Conservation (phyloP, 345 rosid genomes). For the Barbarea vulgaris region DNA sequence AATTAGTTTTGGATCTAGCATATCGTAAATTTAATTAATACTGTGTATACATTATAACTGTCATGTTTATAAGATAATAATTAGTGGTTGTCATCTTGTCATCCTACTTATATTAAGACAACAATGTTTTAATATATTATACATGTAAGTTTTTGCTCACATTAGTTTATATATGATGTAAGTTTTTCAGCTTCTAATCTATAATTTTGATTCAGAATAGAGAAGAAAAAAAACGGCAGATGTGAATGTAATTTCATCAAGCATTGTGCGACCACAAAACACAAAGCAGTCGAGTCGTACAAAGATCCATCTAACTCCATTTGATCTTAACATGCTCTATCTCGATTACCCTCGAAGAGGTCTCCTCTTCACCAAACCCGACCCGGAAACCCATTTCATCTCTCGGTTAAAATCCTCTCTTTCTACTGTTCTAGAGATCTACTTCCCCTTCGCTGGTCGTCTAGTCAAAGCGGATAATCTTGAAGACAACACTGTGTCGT, state of each 20-base stretch:
- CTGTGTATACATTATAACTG: too few species aligned
- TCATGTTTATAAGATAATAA: too few species aligned
- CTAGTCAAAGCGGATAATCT: conserved; percentile 11
- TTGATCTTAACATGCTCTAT: not conserved
- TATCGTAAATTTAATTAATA: too few species aligned
- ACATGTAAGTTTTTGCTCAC: not conserved
- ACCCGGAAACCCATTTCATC: too few species aligned
- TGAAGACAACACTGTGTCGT: conserved; percentile 20
- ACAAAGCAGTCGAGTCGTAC: not conserved
- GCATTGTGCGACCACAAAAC: not conserved
- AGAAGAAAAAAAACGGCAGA: not conserved
- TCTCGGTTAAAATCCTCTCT: not conserved
- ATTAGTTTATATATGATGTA: not conserved
- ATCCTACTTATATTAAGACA: too few species aligned
- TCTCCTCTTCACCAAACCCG: conserved; percentile 37
- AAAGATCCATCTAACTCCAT: conserved; percentile 28
- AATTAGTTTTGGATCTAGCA: too few species aligned
- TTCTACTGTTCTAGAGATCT: not conserved
- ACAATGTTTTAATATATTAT: too few species aligned
- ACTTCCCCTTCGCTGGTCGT: conserved; percentile 30
- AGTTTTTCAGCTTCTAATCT: not conserved
- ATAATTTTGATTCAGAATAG: too few species aligned
- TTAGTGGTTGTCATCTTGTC: too few species aligned
- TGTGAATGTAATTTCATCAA: conserved; percentile 3
- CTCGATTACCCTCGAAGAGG: conserved; percentile 25